Evolutionary conservation across 352 stramenopile species (phyloP).

Genomic region (Lagenidium sp.): DNA sequence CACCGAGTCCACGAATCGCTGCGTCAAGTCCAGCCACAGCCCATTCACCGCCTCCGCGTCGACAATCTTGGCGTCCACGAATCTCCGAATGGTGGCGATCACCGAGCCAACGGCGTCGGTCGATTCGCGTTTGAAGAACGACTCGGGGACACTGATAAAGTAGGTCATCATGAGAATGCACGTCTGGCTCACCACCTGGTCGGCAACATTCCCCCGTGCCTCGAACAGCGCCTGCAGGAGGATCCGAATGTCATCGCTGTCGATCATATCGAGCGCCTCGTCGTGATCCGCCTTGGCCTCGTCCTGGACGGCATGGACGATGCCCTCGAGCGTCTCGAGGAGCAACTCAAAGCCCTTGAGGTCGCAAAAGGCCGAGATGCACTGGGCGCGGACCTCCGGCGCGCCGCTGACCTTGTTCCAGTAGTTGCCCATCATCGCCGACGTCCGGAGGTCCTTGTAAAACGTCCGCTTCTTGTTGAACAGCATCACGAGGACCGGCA

Average conservation of each 20-base stretch:
- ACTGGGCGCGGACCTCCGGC: constrained; percentile 76
- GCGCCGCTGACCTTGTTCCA: constrained; percentile 83
- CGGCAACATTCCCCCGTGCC: constrained; percentile 53
- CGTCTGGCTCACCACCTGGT: constrained; percentile 51
- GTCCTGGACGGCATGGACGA: constrained; percentile 43
- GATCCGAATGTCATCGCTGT: constrained; percentile 76
- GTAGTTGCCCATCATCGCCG: constrained; percentile 83
- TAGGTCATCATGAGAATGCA: constrained; percentile 79
- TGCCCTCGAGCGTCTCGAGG: constrained; percentile 58
- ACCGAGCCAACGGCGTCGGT: constrained; percentile 76
- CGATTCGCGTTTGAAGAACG: constrained; percentile 79
- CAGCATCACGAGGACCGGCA: constrained; percentile 72
- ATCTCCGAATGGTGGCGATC: constrained; percentile 64
- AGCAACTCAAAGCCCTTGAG: constrained; percentile 71
- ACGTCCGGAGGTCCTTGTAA: constrained; percentile 84
- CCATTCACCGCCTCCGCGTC: constrained; percentile 47
- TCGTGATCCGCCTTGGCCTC: constrained; percentile 1
- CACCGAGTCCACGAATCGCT: constrained; percentile 84
- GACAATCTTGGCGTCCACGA: constrained; percentile 59
- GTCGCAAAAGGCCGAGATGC: constrained; percentile 76
- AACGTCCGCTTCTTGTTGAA: constrained; percentile 89
- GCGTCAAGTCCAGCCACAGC: constrained; percentile 77
- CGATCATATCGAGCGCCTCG: constrained; percentile 23
- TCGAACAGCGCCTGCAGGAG: constrained; percentile 74
- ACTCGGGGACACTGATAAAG: constrained; percentile 67